These are phyloP conservation scores for Penicillium sp. DNA, from an alignment of 2,329 filamentous ascomycete species.

Conservation along the genomic window DNA sequence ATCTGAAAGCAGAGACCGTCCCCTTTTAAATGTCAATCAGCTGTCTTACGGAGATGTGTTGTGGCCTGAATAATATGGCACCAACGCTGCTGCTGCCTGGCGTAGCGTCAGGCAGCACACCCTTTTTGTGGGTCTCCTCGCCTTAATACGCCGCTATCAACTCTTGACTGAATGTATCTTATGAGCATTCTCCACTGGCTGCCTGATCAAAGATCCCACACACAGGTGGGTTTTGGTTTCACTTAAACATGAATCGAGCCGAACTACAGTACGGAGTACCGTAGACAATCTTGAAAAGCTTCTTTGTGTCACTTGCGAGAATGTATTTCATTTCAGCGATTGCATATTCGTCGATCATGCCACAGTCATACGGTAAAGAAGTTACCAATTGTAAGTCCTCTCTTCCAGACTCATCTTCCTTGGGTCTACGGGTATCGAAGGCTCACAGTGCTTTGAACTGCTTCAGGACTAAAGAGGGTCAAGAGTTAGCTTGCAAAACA, in stretches of 20 bases:
- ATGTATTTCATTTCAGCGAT: too few species aligned
- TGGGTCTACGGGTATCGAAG: background rate
- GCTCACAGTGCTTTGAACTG: background rate
- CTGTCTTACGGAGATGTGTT: background rate
- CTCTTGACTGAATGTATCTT: background rate
- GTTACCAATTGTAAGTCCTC: background rate
- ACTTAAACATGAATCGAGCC: too few species aligned
- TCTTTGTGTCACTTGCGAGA: too few species aligned
- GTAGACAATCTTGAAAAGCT: too few species aligned
- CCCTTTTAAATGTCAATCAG: background rate
- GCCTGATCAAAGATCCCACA: background rate
- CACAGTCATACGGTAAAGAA: too few species aligned
- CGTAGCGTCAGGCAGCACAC: conserved; percentile 6
- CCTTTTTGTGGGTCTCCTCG: background rate
- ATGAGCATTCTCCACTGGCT: background rate
- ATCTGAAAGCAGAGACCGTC: background rate
- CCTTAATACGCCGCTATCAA: background rate
- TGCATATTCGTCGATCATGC: too few species aligned
- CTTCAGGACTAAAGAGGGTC: background rate
- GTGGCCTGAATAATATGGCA: background rate
- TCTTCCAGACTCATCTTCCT: background rate
- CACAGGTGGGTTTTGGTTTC: too few species aligned
- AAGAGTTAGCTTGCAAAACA: background rate
- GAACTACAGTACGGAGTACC: too few species aligned
- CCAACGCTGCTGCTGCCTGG: conserved; percentile 3